Percentiles rank a stretch among this genome's conserved stretches.
Evolutionary conservation across 805 yeast species (phyloP).

Genomic region (Starmerella powellii): DNA sequence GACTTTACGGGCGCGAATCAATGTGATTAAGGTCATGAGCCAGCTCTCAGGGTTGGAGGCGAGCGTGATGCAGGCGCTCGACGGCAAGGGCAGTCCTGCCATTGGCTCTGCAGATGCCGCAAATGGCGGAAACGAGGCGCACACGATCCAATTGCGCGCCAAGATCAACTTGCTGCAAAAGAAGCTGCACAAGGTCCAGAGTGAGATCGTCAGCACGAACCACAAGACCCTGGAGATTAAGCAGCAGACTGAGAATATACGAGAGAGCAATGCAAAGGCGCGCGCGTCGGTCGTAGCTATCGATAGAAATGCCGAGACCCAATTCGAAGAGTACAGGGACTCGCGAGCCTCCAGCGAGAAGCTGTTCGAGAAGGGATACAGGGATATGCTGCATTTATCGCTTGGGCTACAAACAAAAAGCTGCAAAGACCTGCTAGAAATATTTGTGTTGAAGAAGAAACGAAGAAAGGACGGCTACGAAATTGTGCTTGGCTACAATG

Average conservation of each 20-base stretch:
- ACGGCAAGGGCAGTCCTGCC: constrained; percentile 1
- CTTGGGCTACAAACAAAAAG: constrained; percentile 21
- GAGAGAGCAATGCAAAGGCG: background rate
- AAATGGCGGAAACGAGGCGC: constrained; percentile 12
- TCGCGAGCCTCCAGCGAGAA: constrained; percentile 6
- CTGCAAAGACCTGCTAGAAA: constrained; percentile 20
- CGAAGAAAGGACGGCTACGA: constrained; percentile 23
- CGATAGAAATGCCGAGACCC: background rate
- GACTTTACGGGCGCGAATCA: constrained; percentile 21
- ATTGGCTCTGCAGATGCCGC: background rate
- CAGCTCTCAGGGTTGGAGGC: constrained; percentile 17
- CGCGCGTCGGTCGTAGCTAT: background rate
- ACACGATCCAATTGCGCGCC: constrained; percentile 17
- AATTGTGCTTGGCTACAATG: constrained; percentile 26
- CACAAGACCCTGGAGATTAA: constrained; percentile 10
- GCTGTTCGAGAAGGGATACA: constrained; percentile 18
- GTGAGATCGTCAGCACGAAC: constrained; percentile 14
- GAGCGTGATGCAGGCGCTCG: constrained; percentile 12
- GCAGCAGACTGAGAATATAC: constrained; percentile 9
- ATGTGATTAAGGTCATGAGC: constrained; percentile 20
- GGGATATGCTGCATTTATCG: constrained; percentile 17
- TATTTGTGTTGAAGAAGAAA: constrained; percentile 22
- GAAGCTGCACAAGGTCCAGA: constrained; percentile 13
- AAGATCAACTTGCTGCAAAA: constrained; percentile 16
- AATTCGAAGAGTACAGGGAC: background rate